Conservation (phyloP, 1,284 basidiomycete species). For the Sanghuangporus sanghuang region DNA sequence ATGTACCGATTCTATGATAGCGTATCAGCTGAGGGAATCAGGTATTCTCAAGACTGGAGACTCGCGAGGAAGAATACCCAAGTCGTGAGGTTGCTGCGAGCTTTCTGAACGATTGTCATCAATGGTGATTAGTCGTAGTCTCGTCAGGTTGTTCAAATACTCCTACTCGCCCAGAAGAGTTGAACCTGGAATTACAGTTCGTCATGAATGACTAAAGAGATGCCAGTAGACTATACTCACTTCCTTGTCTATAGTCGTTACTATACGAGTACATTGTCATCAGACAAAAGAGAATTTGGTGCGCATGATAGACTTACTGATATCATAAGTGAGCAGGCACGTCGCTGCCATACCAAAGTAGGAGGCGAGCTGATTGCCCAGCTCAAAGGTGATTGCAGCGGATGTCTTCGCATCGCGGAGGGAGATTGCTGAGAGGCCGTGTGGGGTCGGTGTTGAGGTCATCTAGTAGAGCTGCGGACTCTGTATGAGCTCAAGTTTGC, state of each 20-base stretch:
- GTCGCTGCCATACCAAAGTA: slow-evolving; percentile 5
- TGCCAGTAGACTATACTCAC: background rate
- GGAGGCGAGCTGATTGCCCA: background rate
- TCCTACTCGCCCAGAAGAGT: background rate
- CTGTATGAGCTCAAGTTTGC: background rate
- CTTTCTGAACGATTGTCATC: background rate
- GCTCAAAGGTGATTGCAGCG: background rate
- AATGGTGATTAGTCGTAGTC: background rate
- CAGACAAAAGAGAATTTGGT: background rate
- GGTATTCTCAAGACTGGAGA: background rate
- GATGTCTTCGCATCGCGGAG: background rate
- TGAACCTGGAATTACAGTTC: background rate
- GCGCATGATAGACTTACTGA: background rate
- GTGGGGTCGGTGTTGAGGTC: background rate
- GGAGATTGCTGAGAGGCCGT: background rate
- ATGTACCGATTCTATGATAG: slow-evolving; percentile 4
- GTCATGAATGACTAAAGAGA: background rate
- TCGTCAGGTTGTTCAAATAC: background rate
- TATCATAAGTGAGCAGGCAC: slow-evolving; percentile 3
- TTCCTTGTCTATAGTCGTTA: slow-evolving; percentile 2
- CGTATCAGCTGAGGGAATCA: background rate
- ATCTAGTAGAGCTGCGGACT: background rate
- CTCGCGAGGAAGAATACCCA: slow-evolving; percentile 3
- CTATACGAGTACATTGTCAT: background rate
- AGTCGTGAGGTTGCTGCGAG: background rate